Conservation (phyloP, 1,284 basidiomycete species). For the Naganishia sp. region DNA sequence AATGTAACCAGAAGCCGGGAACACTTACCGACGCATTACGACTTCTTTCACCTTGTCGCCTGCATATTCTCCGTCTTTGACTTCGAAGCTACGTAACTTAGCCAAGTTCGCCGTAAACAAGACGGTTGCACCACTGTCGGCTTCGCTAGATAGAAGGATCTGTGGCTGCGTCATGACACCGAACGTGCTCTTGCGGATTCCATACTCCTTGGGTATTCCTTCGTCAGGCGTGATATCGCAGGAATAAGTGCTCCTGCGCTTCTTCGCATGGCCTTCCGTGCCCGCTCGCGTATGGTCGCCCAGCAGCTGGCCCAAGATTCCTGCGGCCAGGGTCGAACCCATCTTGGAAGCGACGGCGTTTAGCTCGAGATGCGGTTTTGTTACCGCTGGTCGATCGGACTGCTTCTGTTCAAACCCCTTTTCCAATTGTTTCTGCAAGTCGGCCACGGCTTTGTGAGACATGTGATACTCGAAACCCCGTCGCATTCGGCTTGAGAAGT, state of each 20-base stretch:
- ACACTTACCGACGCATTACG: slow-evolving; percentile 75
- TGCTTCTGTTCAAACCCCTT: neutral
- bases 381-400: neutral
- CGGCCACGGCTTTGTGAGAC: slow-evolving; percentile 62
- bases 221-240: slow-evolving; percentile 30
- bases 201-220: slow-evolving; percentile 50
- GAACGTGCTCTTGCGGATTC: slow-evolving; percentile 66
- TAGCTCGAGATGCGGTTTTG: slow-evolving; percentile 19
- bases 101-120: slow-evolving; percentile 81
- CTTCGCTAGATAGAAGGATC: slow-evolving; percentile 73
- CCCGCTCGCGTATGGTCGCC: slow-evolving; percentile 5
- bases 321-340: slow-evolving; percentile 12
- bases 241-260: neutral
- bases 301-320: slow-evolving; percentile 21
- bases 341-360: slow-evolving; percentile 14
- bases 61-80: slow-evolving; percentile 74
- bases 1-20: neutral
- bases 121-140: slow-evolving; percentile 65
- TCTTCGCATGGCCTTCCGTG: neutral
- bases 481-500: slow-evolving; percentile 75
- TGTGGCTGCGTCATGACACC: slow-evolving; percentile 89
- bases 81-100: slow-evolving; percentile 75
- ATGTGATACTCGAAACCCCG: slow-evolving; percentile 81
- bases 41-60: slow-evolving; percentile 84
- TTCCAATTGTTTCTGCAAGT: slow-evolving; percentile 10